Base-by-base conservation (phyloP, 371 early-diverging fungal genomes). In the Circinella minor region DNA sequence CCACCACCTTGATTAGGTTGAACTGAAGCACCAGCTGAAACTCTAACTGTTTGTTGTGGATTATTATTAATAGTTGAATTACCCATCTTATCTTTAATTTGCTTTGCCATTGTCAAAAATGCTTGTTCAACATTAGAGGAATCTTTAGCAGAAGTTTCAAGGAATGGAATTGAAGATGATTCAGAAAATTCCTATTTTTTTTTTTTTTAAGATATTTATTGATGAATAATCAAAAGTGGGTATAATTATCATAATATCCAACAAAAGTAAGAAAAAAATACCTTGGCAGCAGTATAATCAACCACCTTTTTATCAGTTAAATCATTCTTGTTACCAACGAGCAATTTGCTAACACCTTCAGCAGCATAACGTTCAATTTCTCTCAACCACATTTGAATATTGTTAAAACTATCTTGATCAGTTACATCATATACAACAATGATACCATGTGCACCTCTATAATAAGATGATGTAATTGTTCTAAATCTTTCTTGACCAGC, bases 401-500 rank as follows among this genome's bases (percentile, higher is more conserved):
- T 95, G 82, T 90, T 93, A 87, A 98, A 99, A n/a, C 97, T 96
- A 36, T 96, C 94, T 80, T 93, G 91, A 76, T 99, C 97, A 13
- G 97, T 96, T 70, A 98, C 95, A 85, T 99, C 99, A 87, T 98
- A 99, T 15, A 99, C 99, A 38, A 99, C 88, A 71, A 99, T 89
- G 75, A 99, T 98, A 15, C 99, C 99, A 90, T 98, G 96, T 20
- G 99, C 99, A 62, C 98, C 98, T 71, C 98, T 92, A 83, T 98
- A 98, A 87, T 99, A 99, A 46, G 92, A 90, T 77, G 73, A 69
- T 13, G 99, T 99, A 73, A 99, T 99, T 63, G 99, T 97, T 71
- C 98, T 93, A 92, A 99, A 99, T 63, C 99, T 94, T 79, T 99
- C 99, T 85, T 99, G 99, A 55, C 99, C 99, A 39, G 99, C 99